Percentiles rank a stretch among this genome's conserved stretches.
Evolutionary conservation across 176 grass and related monocot species (phyloP).

Genomic region (Avena insularis): DNA sequence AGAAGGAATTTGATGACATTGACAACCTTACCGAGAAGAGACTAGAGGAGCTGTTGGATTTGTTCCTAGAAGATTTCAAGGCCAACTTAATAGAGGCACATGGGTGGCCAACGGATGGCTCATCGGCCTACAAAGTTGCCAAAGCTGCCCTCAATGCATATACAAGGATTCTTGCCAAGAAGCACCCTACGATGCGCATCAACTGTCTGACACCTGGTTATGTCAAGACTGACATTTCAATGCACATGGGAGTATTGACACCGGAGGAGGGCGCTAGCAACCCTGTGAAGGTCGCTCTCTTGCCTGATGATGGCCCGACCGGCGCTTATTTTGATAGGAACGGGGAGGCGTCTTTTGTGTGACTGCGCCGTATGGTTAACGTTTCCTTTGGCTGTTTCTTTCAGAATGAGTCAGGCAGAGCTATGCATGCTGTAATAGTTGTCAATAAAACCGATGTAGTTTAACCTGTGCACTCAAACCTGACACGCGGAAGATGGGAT

Average conservation of each 20-base stretch:
- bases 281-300: conserved; percentile 64
- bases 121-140: conserved; percentile 65
- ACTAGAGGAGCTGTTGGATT: conserved; percentile 50
- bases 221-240: conserved; percentile 68
- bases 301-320: conserved; percentile 59
- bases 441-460: neutral
- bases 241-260: conserved; percentile 56
- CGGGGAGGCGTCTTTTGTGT: conserved; percentile 56
- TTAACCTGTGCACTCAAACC: conserved; percentile 1
- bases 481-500: neutral
- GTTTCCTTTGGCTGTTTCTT: neutral
- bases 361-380: neutral
- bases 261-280: conserved; percentile 67
- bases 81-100: conserved; percentile 50
- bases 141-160: conserved; percentile 66
- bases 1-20: conserved; percentile 50
- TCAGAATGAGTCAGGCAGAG: neutral
- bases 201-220: conserved; percentile 72
- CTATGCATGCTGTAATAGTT: neutral
- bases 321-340: conserved; percentile 66
- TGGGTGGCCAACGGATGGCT: conserved; percentile 52
- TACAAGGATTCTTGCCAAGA: conserved; percentile 74
- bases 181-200: conserved; percentile 40
- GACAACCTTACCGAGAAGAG: conserved; percentile 57
- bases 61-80: conserved; percentile 73